Evolutionary conservation across 352 stramenopile genomes (phyloP), one percentile per base, ranked within the genome.

Genomic region (Peronospora belbahrii): DNA sequence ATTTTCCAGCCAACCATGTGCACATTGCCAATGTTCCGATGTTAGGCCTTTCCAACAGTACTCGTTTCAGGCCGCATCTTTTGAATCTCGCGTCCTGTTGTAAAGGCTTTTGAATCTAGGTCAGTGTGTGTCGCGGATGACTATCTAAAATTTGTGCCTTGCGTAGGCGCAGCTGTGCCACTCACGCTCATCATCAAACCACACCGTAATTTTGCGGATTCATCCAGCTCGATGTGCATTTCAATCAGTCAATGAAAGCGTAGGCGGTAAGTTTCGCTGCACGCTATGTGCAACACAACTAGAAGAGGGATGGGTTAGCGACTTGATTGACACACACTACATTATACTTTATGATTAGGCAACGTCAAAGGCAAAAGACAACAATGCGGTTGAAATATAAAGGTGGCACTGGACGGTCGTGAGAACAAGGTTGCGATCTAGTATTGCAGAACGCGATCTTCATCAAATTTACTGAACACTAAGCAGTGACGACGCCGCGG

Each of bases 31-130:
- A 35, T 65, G 43, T 50, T 60, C 44, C 56, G 50, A 43, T 60
- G 15, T 8, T 32, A 30, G 49, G 49, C 48, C 50, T 40, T 63
- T 58, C 42, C 35, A 45, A 37, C 38, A 40, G 27, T n/a, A 40
- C 11, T 5, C 10, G 36, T 42, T n/a, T 30, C 23, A 13, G n/a
- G 23, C 24, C 30, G 34, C 19, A 13, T 23, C 17, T 39, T 25
- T 32, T 44, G 51, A 60, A 56, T 52, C 42, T 56, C 19, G 34
- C 44, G 46, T 61, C 50, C 25, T 23, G 51, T 65, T 52, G 51
- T 61, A 42, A n/a, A 37, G n/a, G 20, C 27, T 24, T 0, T 39
- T 28, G 31, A 33, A 27, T 45, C 39, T n/a, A 13, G 43, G 42
- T 27, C 38, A 19, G 41, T 36, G 33, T 17, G 17, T 25, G 14